phyloP scores from a whole-genome alignment of 306 rosid species.

The Luffa acutangula region DNA sequence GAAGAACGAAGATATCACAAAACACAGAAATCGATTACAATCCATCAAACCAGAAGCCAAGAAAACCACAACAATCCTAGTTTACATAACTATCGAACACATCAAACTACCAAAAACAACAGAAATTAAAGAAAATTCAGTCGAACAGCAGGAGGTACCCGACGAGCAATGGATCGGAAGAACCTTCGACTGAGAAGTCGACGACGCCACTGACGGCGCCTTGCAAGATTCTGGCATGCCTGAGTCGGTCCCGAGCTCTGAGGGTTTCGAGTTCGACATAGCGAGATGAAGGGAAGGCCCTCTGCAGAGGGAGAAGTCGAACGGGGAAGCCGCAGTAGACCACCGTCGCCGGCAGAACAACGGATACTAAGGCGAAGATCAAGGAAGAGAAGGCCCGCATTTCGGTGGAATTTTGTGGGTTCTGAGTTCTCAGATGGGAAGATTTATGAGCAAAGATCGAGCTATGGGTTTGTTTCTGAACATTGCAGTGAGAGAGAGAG shows the following conservation, averaged over 20 bases:
- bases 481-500: slow-evolving; percentile 26
- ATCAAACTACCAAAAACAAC: background rate
- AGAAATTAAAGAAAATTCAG: slow-evolving; percentile 19
- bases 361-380: slow-evolving; percentile 19
- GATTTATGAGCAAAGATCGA: slow-evolving; percentile 17
- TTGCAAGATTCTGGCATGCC: slow-evolving; percentile 66
- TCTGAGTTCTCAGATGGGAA: slow-evolving; percentile 1
- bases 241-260: slow-evolving; percentile 50
- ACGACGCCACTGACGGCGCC: slow-evolving; percentile 46
- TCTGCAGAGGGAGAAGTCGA: slow-evolving; percentile 42
- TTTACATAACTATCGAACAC: background rate
- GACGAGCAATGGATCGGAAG: slow-evolving; percentile 55
- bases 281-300: slow-evolving; percentile 39
- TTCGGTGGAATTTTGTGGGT: slow-evolving; percentile 6
- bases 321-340: slow-evolving; percentile 31
- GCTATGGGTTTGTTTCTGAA: slow-evolving; percentile 19
- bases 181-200: slow-evolving; percentile 71
- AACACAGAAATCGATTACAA: background rate
- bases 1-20: background rate
- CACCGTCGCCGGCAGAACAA: slow-evolving; percentile 20
- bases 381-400: slow-evolving; percentile 32
- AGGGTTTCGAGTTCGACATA: slow-evolving; percentile 42
- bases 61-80: background rate
- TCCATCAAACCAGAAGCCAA: background rate
- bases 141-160: slow-evolving; percentile 40